These are phyloP conservation scores for Colletotrichum tabaci DNA, from an alignment of 2,329 filamentous ascomycete genomes.

Conservation along the genomic window DNA sequence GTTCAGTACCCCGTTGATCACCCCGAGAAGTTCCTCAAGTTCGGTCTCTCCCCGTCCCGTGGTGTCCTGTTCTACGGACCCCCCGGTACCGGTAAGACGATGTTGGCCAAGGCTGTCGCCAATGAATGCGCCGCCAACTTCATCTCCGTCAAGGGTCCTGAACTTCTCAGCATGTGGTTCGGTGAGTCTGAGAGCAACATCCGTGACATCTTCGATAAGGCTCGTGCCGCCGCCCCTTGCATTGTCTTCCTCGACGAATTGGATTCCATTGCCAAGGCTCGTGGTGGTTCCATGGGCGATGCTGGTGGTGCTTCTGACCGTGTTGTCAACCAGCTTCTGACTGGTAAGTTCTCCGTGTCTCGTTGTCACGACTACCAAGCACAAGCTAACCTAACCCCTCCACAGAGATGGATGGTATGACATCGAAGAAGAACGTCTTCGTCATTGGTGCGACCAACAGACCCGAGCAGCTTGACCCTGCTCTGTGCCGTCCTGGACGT, in stretches of 20 bases:
- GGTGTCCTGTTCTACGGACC: slow-evolving; percentile 99
- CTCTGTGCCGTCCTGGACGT: slow-evolving; percentile 97
- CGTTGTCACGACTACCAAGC: not conserved
- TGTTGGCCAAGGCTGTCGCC: slow-evolving; percentile 99
- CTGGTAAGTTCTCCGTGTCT: slow-evolving; percentile 73
- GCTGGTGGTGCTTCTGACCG: slow-evolving; percentile 98
- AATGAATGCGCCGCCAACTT: slow-evolving; percentile 99
- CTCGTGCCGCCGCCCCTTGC: slow-evolving; percentile 95
- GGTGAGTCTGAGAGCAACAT: slow-evolving; percentile 99
- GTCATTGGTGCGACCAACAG: slow-evolving; percentile 99
- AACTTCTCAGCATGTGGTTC: slow-evolving; percentile 99
- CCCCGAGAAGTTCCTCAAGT: slow-evolving; percentile 99
- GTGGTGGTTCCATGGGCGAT: slow-evolving; percentile 96
- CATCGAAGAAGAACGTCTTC: slow-evolving; percentile 99
- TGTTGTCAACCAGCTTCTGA: slow-evolving; percentile 99
- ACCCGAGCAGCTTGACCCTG: slow-evolving; percentile 98
- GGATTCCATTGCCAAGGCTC: slow-evolving; percentile 99
- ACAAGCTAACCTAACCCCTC: slow-evolving; percentile 30
- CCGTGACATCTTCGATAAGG: slow-evolving; percentile 99
- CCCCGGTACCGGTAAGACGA: slow-evolving; percentile 99
- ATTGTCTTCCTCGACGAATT: slow-evolving; percentile 99
- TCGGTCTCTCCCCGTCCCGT: slow-evolving; percentile 95
- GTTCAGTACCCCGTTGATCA: slow-evolving; percentile 99
- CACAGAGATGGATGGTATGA: slow-evolving; percentile 98
- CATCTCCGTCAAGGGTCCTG: slow-evolving; percentile 98